Conservation (phyloP, 1,139 yeast genomes). For the Pichia sp. region DNA sequence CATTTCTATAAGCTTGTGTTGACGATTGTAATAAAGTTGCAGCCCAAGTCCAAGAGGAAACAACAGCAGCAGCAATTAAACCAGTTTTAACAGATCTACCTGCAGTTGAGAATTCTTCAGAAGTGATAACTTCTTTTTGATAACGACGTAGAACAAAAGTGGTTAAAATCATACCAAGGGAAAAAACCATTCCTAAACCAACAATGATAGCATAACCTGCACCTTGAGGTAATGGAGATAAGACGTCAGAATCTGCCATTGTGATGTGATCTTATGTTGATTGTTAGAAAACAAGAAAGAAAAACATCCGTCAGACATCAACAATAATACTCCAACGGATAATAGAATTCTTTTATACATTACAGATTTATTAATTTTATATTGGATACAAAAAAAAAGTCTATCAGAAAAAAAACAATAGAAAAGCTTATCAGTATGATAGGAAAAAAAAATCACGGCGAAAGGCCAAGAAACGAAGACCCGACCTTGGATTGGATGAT, state of each 20-base stretch:
- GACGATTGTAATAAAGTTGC: slow-evolving; percentile 29
- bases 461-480: too few species aligned
- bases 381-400: background rate
- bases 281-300: background rate
- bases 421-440: too few species aligned
- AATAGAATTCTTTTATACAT: background rate
- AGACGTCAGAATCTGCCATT: slow-evolving; percentile 7
- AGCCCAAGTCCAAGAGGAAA: slow-evolving; percentile 37
- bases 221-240: slow-evolving; percentile 50
- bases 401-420: background rate
- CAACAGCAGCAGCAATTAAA: slow-evolving; percentile 33
- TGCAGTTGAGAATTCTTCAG: slow-evolving; percentile 63
- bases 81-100: slow-evolving; percentile 33
- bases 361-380: too few species aligned
- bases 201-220: slow-evolving; percentile 93
- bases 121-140: slow-evolving; percentile 74
- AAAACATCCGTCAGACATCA: background rate
- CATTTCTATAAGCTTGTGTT: slow-evolving; percentile 26
- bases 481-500: too few species aligned
- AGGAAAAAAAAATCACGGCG: too few species aligned
- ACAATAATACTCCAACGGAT: background rate
- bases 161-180: slow-evolving; percentile 69
- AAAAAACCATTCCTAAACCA: slow-evolving; percentile 80
- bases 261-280: background rate
- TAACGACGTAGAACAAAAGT: slow-evolving; percentile 67